Percentiles rank a stretch among this genome's conserved stretches.
Evolutionary conservation across 305 asterid genomes (phyloP).

Genomic region (Fraxinus ornus): DNA sequence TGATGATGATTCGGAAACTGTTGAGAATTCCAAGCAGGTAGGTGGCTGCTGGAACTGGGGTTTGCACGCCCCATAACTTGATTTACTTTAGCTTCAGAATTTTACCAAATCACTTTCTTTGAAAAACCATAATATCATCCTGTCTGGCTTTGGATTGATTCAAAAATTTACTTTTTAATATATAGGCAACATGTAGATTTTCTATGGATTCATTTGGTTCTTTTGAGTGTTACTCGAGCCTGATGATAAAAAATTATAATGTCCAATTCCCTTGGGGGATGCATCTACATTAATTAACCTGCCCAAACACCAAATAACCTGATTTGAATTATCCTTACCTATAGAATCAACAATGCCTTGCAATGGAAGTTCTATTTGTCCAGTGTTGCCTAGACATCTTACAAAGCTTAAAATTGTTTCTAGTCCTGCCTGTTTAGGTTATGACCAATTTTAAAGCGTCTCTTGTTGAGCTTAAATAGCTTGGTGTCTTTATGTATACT

Average conservation of each 20-base stretch:
- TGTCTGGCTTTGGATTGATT: neutral
- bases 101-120: neutral
- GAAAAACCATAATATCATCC: neutral
- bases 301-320: neutral
- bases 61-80: neutral
- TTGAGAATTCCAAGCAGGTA: conserved; percentile 60
- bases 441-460: neutral
- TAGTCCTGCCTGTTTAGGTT: neutral
- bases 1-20: conserved; percentile 54
- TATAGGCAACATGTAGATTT: neutral
- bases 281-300: neutral
- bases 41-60: conserved; percentile 27
- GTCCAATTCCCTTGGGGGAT: neutral
- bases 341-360: neutral
- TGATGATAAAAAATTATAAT: neutral
- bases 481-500: neutral
- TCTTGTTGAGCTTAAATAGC: neutral
- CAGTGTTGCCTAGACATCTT: neutral
- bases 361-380: neutral
- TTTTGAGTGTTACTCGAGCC: neutral
- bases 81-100: conserved; percentile 10
- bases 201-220: neutral
- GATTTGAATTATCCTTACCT: neutral
- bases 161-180: neutral
- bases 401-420: neutral